Evolutionary conservation across 208 protist genomes (phyloP).

Genomic region (Angomonas deanei): DNA sequence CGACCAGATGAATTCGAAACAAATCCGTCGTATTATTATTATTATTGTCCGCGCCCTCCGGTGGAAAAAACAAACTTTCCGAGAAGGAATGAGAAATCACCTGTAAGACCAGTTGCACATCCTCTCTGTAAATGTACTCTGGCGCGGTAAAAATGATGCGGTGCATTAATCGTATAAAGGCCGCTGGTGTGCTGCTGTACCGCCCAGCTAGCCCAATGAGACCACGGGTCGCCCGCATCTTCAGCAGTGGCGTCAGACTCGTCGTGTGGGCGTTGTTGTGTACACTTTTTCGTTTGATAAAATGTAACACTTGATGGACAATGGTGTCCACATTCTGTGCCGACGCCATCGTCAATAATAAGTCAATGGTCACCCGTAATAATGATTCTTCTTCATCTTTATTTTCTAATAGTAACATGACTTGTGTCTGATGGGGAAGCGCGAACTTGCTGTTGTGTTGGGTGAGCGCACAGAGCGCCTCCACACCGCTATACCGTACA

Average conservation of each 20-base stretch:
- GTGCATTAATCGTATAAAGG: not conserved
- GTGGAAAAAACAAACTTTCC: not conserved
- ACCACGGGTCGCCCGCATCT: not conserved
- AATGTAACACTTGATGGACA: not conserved
- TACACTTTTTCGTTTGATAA: not conserved
- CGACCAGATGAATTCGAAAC: not conserved
- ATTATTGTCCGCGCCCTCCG: not conserved
- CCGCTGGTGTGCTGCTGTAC: not conserved
- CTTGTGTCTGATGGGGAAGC: conserved; percentile 85
- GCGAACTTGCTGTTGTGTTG: conserved; percentile 83
- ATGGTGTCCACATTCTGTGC: not conserved
- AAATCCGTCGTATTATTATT: not conserved
- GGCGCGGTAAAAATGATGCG: not conserved
- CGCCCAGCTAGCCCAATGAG: not conserved
- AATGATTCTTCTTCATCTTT: not conserved
- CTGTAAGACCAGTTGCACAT: conserved; percentile 2
- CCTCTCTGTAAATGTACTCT: not conserved
- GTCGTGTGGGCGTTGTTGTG: not conserved
- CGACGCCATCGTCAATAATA: not conserved
- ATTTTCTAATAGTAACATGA: conserved; percentile 61
- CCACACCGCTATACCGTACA: conserved; percentile 93
- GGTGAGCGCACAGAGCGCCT: conserved; percentile 89
- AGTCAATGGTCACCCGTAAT: not conserved
- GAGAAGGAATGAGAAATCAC: not conserved
- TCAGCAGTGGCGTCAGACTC: not conserved